Base-by-base conservation (phyloP, 805 yeast genomes). In the Vanderwaltozyma yarrowii region DNA sequence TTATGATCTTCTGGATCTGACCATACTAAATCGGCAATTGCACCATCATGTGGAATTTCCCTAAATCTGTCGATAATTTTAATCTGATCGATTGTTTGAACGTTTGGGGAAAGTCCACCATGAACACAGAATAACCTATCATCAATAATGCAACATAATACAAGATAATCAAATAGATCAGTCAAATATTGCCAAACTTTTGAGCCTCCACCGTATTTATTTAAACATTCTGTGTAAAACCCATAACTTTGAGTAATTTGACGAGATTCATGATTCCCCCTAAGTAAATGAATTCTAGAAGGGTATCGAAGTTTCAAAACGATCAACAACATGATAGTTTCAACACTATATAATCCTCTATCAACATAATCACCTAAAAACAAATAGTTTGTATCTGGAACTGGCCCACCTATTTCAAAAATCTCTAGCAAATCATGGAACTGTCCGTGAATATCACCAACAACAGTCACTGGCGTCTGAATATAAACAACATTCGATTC, bases 11-110 rank as follows among this genome's bases (percentile, higher is more conserved):
- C 97, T 0, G 99, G 99, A 55, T 92, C 99, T 17, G 92, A 80
- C 99, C 99, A 92, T 15, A 92, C 97, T 36, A 92, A 66, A 59
- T 92, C 99, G 1, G 98, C 98, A 96, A 92, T 92, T 13, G 96
- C 95, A 0, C 99, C 99, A 58, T 92, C 98, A 50, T 94, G 98
- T 0, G 99, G 99, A 11, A 94, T 86, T 58, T 92, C 99, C 46
- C 79, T 75, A 56, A 87, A 89, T 42, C 99, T 60, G 60, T 92
- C 98, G 8, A 94, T 79, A 13, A 92, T 78, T 45, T 82, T 70
- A 36, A 92, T 85, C 47, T 94, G 96, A 56, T 92, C 96, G 17
- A 92, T 71, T 7, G 92, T 83, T 54, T 89, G 97, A 33, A 94
- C 85, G 45, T 87, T 84, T 0, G 99, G 99, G 4, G 95, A 84